Evolutionary conservation across 1,284 basidiomycete species (phyloP).

Genomic region (Ustilago sp.): DNA sequence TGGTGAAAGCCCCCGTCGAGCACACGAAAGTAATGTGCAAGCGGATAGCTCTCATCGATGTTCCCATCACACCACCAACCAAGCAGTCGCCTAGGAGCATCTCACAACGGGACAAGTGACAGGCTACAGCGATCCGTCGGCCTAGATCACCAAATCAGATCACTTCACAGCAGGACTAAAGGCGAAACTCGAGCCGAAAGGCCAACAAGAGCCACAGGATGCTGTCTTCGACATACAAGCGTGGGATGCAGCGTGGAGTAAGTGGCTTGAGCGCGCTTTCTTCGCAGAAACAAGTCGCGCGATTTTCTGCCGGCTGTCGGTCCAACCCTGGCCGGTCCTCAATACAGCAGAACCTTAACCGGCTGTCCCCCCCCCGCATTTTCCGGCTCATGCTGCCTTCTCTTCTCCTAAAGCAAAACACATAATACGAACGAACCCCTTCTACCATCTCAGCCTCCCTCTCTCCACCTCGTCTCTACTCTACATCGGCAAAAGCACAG

Average conservation of each 20-base stretch:
- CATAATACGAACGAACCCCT: background rate
- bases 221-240: background rate
- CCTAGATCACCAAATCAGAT: background rate
- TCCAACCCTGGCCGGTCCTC: slow-evolving; percentile 11
- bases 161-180: background rate
- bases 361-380: slow-evolving; percentile 28
- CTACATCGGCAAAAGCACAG: background rate
- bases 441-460: background rate
- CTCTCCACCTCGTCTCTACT: slow-evolving; percentile 3
- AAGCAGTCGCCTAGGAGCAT: too few relatives aligned
- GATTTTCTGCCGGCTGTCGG: slow-evolving; percentile 28
- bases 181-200: background rate
- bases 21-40: background rate
- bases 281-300: background rate
- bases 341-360: background rate
- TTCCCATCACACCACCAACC: slow-evolving; percentile 10
- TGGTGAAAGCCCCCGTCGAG: background rate
- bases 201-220: background rate
- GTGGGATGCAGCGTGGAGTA: background rate
- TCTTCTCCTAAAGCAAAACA: background rate
- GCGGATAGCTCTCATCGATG: background rate
- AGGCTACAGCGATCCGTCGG: background rate
- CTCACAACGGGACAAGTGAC: background rate
- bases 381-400: background rate
- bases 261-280: slow-evolving; percentile 25